Evolutionary conservation across 495 filamentous ascomycete species (phyloP).

Genomic region (Friedmanniomyces simplex): DNA sequence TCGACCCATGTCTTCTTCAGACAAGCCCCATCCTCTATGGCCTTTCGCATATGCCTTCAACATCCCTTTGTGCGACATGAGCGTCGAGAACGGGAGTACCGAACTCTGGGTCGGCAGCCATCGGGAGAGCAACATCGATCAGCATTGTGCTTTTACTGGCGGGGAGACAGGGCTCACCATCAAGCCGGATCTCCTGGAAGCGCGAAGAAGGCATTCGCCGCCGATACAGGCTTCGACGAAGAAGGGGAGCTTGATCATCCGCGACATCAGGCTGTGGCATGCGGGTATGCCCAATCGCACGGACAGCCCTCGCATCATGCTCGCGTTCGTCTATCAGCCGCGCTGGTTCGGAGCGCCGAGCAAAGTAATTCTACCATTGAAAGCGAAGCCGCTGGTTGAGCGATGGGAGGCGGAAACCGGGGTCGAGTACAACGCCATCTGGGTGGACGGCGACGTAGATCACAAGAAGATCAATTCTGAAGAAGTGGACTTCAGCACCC

Average conservation of each 20-base stretch:
- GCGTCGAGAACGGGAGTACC: constrained; percentile 45
- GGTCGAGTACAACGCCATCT: constrained; percentile 7
- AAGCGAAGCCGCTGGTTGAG: constrained; percentile 11
- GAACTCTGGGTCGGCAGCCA: constrained; percentile 55
- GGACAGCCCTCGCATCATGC: constrained; percentile 42
- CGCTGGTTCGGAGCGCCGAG: constrained; percentile 15
- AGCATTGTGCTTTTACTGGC: constrained; percentile 40
- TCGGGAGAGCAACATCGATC: constrained; percentile 25
- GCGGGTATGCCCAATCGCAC: constrained; percentile 49
- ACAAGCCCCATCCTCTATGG: constrained; percentile 42
- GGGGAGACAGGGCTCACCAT: constrained; percentile 43
- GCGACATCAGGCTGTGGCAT: constrained; percentile 52
- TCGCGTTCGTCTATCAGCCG: constrained; percentile 39
- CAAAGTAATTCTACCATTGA: constrained; percentile 11
- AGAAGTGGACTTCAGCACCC: constrained; percentile 14
- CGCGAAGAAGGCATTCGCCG: constrained; percentile 31
- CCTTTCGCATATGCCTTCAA: constrained; percentile 49
- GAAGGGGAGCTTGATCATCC: constrained; percentile 44
- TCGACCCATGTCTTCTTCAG: not conserved
- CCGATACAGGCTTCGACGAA: constrained; percentile 41
- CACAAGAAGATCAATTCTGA: constrained; percentile 14
- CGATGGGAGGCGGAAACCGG: constrained; percentile 13
- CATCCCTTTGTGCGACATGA: constrained; percentile 43
- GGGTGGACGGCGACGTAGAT: constrained; percentile 20
- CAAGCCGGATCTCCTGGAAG: constrained; percentile 33